These are phyloP conservation scores for Russula ochroleuca DNA, from an alignment of 768 basidiomycete genomes.

Conservation along the genomic window DNA sequence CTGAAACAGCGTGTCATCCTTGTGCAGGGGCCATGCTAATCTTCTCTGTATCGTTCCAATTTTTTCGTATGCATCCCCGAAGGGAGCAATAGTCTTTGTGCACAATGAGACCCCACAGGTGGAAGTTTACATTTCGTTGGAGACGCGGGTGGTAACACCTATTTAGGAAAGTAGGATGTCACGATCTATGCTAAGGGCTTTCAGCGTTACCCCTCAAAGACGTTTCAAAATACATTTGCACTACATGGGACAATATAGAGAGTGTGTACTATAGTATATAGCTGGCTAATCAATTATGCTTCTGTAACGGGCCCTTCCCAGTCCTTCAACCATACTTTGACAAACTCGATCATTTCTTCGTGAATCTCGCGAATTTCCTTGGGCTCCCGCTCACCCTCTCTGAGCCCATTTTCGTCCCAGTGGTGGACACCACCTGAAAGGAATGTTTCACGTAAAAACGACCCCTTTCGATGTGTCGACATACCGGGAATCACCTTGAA, in stretches of 20 bases:
- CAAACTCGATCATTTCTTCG: conserved; percentile 72
- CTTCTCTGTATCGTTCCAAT: conserved; percentile 76
- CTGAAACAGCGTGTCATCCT: conserved; percentile 99
- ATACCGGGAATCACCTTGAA: conserved; percentile 84
- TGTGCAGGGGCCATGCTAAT: conserved; percentile 99
- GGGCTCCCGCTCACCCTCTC: conserved; percentile 60
- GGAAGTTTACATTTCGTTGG: not conserved
- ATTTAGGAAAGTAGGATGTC: too few species aligned
- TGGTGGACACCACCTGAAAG: conserved; percentile 65
- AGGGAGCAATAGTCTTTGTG: not conserved
- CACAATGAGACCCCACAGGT: not conserved
- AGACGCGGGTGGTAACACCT: not conserved
- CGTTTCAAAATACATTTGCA: too few species aligned
- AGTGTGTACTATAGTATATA: not conserved
- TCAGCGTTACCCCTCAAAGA: too few species aligned
- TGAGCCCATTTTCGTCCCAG: conserved; percentile 74
- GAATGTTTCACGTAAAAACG: not conserved
- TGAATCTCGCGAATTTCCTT: conserved; percentile 77
- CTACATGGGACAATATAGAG: not conserved
- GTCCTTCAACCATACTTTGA: conserved; percentile 64
- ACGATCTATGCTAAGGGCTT: too few species aligned
- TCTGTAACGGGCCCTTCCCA: conserved; percentile 26
- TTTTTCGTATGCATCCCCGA: conserved; percentile 1
- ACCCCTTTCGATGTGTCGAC: conserved; percentile 29
- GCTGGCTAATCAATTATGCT: not conserved